These are phyloP conservation scores for Diaporthe sp. DNA, from an alignment of 2,329 filamentous ascomycete species.

Conservation along the genomic window DNA sequence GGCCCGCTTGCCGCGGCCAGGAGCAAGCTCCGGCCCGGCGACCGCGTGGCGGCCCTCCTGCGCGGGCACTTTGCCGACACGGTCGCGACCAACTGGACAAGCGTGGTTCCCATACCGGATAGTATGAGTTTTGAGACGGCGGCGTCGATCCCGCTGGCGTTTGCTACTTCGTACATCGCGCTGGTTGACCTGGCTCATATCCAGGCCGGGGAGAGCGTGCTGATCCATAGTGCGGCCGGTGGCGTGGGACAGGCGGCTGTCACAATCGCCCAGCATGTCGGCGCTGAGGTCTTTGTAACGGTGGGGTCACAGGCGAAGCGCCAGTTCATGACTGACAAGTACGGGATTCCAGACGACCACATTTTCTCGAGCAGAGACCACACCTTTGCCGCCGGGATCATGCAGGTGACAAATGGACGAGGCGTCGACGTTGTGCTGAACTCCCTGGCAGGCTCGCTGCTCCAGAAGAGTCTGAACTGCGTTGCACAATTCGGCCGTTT, in stretches of 20 bases:
- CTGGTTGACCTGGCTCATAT: constrained; percentile 49
- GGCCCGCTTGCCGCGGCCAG: constrained; percentile 41
- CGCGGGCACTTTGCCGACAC: constrained; percentile 51
- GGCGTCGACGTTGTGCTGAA: constrained; percentile 57
- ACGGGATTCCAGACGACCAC: constrained; percentile 47
- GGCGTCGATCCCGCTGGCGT: constrained; percentile 51
- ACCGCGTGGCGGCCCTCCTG: constrained; percentile 53
- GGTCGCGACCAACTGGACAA: constrained; percentile 38
- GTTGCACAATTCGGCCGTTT: constrained; percentile 59
- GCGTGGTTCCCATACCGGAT: constrained; percentile 50
- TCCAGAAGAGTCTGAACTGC: constrained; percentile 58
- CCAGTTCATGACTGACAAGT: constrained; percentile 46
- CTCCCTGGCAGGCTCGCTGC: constrained; percentile 54
- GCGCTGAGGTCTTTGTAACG: constrained; percentile 51
- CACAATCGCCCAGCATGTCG: constrained; percentile 46
- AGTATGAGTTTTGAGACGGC: constrained; percentile 50
- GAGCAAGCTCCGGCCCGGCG: constrained; percentile 46
- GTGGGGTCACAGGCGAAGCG: constrained; percentile 51
- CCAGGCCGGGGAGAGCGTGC: constrained; percentile 45
- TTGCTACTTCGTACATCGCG: constrained; percentile 49
- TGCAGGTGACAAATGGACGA: constrained; percentile 45
- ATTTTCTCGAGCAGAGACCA: constrained; percentile 52
- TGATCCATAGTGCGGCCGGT: constrained; percentile 50
- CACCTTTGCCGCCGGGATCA: constrained; percentile 49
- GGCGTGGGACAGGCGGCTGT: constrained; percentile 50